phyloP scores from a whole-genome alignment of 2,329 filamentous ascomycete genomes.

The Cadophora malorum region DNA sequence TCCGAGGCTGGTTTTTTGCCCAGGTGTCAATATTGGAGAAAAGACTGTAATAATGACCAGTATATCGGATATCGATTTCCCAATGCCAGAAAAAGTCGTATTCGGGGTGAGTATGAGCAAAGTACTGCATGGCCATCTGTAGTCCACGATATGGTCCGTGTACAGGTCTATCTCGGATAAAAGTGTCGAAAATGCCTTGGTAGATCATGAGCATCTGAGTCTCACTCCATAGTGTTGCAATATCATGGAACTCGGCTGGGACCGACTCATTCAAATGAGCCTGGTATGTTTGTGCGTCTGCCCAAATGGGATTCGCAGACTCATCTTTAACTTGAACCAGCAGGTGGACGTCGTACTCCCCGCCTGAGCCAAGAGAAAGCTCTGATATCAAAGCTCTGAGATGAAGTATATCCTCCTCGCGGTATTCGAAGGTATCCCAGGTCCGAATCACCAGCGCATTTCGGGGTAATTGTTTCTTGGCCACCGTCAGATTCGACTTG shows the following conservation, averaged over 20 bases:
- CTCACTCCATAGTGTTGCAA: conserved; percentile 93
- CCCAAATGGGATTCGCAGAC: conserved; percentile 79
- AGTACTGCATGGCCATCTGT: conserved; percentile 94
- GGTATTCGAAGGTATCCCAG: conserved; percentile 82
- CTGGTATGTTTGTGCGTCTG: conserved; percentile 72
- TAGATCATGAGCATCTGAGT: conserved; percentile 92
- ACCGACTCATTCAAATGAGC: conserved; percentile 71
- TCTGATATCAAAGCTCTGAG: conserved; percentile 85
- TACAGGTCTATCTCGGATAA: conserved; percentile 72
- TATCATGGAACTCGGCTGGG: conserved; percentile 84
- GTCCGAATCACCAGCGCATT: conserved; percentile 83
- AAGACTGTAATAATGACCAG: conserved; percentile 82
- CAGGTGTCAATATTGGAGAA: conserved; percentile 73
- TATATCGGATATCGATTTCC: conserved; percentile 94
- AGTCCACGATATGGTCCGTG: conserved; percentile 93
- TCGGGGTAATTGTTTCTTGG: conserved; percentile 53
- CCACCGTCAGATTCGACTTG: conserved; percentile 26
- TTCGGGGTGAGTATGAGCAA: conserved; percentile 85
- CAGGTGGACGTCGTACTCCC: conserved; percentile 85
- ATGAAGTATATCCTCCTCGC: conserved; percentile 80
- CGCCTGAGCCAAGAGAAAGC: conserved; percentile 78
- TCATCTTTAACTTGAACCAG: conserved; percentile 85
- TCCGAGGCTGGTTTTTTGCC: conserved; percentile 76
- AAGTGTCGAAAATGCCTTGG: conserved; percentile 83
- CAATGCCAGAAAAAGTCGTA: conserved; percentile 95